These are phyloP conservation scores for Pulveroboletus sp. DNA, from an alignment of 768 basidiomycete genomes.

Conservation along the genomic window DNA sequence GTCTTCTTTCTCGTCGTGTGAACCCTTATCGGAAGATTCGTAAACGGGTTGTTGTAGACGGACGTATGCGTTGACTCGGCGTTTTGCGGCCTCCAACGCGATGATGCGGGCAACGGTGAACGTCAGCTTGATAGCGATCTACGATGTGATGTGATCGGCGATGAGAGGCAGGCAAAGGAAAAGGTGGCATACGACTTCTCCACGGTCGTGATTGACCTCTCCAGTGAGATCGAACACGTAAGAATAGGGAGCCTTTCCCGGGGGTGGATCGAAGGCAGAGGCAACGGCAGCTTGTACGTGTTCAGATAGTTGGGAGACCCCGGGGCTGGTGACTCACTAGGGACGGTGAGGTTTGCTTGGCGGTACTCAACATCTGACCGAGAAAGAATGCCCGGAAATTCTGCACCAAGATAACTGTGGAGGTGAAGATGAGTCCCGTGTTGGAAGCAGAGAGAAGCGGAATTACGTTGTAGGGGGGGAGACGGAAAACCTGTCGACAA, in stretches of 20 bases:
- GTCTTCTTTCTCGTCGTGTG: slow-evolving; percentile 68
- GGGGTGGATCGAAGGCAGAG: slow-evolving; percentile 65
- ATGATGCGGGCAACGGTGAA: slow-evolving; percentile 63
- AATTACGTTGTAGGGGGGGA: slow-evolving; percentile 68
- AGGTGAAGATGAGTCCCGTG: slow-evolving; percentile 4
- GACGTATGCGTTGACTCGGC: slow-evolving; percentile 73
- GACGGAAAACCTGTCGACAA: slow-evolving; percentile 74
- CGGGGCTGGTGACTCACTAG: slow-evolving; percentile 41
- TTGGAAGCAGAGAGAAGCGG: slow-evolving; percentile 11
- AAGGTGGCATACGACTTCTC: slow-evolving; percentile 55
- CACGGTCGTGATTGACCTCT: slow-evolving; percentile 69
- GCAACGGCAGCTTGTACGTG: slow-evolving; percentile 54
- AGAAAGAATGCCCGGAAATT: slow-evolving; percentile 66
- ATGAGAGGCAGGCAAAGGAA: neutral
- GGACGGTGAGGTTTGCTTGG: slow-evolving; percentile 75
- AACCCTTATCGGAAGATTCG: slow-evolving; percentile 61
- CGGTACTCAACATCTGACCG: slow-evolving; percentile 72
- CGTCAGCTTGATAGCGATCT: slow-evolving; percentile 79
- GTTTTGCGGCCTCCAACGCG: slow-evolving; percentile 74
- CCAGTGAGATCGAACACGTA: slow-evolving; percentile 87
- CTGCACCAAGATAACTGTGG: slow-evolving; percentile 68
- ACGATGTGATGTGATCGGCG: slow-evolving; percentile 6
- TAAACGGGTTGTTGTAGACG: slow-evolving; percentile 78
- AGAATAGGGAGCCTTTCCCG: slow-evolving; percentile 63
- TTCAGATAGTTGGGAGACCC: slow-evolving; percentile 11